Percentiles rank a stretch among this genome's conserved stretches.
Evolutionary conservation across 805 yeast genomes (phyloP).

Genomic region (Ogataea henricii): DNA sequence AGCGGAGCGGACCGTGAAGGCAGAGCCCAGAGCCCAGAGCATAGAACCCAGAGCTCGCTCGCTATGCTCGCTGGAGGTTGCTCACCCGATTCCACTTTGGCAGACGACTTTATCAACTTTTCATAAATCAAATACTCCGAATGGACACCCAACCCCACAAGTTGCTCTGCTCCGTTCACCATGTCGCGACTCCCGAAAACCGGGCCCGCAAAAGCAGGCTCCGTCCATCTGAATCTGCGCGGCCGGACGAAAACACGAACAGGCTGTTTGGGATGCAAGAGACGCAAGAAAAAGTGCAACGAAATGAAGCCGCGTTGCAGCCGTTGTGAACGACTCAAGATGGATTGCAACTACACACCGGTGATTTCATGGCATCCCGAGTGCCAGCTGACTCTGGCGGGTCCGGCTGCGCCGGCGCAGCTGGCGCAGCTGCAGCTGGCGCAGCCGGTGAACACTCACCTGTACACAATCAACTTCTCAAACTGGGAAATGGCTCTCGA

Average conservation of each 20-base stretch:
- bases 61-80: too few relatives aligned
- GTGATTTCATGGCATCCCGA: slow-evolving; percentile 21
- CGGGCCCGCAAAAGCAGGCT: background rate
- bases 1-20: too few relatives aligned
- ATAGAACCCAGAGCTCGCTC: too few relatives aligned
- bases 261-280: slow-evolving; percentile 46
- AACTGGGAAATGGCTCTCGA: slow-evolving; percentile 16
- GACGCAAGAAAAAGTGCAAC: slow-evolving; percentile 44
- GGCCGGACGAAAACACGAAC: slow-evolving; percentile 22
- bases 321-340: slow-evolving; percentile 20
- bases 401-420: too few relatives aligned
- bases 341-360: slow-evolving; percentile 22
- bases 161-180: too few relatives aligned
- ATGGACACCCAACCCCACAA: too few relatives aligned
- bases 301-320: slow-evolving; percentile 26
- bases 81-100: background rate
- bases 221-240: slow-evolving; percentile 3
- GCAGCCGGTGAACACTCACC: background rate
- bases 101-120: background rate
- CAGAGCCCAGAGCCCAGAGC: too few relatives aligned
- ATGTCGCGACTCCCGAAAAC: background rate
- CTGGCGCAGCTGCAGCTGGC: too few relatives aligned
- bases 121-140: too few relatives aligned
- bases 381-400: slow-evolving; percentile 18
- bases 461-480: slow-evolving; percentile 15